These are phyloP conservation scores for Sporisorium sorghi DNA, from an alignment of 1,284 basidiomycete genomes.

Conservation along the genomic window DNA sequence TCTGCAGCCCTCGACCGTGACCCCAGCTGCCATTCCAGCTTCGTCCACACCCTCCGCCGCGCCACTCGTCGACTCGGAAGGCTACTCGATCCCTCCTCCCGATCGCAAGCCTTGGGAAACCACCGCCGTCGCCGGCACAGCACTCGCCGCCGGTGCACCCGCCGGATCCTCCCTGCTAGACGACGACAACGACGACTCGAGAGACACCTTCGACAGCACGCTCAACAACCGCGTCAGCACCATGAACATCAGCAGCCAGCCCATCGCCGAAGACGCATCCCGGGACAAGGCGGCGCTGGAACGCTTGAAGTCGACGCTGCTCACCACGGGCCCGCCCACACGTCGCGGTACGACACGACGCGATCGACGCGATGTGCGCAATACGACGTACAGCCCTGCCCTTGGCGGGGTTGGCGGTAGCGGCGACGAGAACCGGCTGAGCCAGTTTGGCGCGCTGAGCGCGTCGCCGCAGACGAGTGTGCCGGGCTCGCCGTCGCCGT, in stretches of 20 bases:
- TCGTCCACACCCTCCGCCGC: slow-evolving; percentile 21
- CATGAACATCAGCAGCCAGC: slow-evolving; percentile 70
- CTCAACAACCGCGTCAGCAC: slow-evolving; percentile 41
- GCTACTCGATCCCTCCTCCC: slow-evolving; percentile 73
- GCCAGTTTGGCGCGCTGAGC: slow-evolving; percentile 40
- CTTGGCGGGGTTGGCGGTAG: slow-evolving; percentile 26
- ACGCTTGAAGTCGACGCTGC: slow-evolving; percentile 72
- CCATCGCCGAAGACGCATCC: slow-evolving; percentile 71
- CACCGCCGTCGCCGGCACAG: slow-evolving; percentile 8
- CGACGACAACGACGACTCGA: slow-evolving; percentile 53
- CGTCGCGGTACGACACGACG: slow-evolving; percentile 70
- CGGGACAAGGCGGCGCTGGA: slow-evolving; percentile 72
- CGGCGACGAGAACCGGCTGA: slow-evolving; percentile 29
- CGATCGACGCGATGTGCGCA: slow-evolving; percentile 71
- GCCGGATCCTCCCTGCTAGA: slow-evolving; percentile 62
- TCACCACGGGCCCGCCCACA: slow-evolving; percentile 53
- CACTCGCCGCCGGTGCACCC: slow-evolving; percentile 1
- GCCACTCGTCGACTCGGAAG: slow-evolving; percentile 71
- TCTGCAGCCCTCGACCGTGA: slow-evolving; percentile 38
- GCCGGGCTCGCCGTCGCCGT: slow-evolving; percentile 38
- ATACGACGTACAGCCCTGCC: slow-evolving; percentile 70
- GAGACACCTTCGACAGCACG: slow-evolving; percentile 38
- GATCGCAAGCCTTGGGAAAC: slow-evolving; percentile 72
- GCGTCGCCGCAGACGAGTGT: slow-evolving; percentile 30
- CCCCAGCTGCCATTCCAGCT: slow-evolving; percentile 7